Percentiles rank a stretch among this genome's conserved stretches.
phyloP scores from a whole-genome alignment of 208 protist genomes.

The Porcisia deanei region DNA sequence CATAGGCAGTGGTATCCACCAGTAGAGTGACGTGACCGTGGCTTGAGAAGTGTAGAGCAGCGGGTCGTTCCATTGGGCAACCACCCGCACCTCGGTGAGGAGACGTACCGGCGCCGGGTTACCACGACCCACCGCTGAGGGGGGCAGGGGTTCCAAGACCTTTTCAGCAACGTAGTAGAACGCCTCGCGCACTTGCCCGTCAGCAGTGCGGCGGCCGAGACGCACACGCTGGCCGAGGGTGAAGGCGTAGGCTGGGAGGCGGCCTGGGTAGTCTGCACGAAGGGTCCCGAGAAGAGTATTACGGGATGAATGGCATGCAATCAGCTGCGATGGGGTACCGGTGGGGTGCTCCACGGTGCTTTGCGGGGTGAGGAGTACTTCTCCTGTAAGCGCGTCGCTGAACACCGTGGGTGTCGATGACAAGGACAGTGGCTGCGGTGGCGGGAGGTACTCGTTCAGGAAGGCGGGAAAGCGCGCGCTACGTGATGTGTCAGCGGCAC shows the following conservation, averaged over 20 bases:
- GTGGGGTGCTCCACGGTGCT: not conserved
- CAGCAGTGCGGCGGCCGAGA: conserved; percentile 9
- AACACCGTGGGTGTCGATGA: conserved; percentile 37
- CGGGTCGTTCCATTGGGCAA: conserved; percentile 58
- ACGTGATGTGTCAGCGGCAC: conserved; percentile 9
- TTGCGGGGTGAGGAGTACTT: not conserved
- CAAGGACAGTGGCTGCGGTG: conserved; percentile 12
- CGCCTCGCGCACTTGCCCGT: conserved; percentile 3
- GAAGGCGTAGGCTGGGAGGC: conserved; percentile 63
- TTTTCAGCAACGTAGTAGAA: conserved; percentile 68
- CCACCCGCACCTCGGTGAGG: conserved; percentile 61
- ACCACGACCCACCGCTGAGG: not conserved
- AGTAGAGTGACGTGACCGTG: conserved; percentile 9
- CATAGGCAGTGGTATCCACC: conserved; percentile 14
- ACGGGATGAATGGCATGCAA: not conserved
- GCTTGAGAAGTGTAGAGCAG: conserved; percentile 31
- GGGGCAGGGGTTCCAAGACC: conserved; percentile 23
- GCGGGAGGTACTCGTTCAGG: conserved; percentile 60
- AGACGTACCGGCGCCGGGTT: conserved; percentile 15
- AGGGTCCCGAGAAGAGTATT: not conserved
- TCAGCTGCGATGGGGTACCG: not conserved
- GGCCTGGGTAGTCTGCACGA: conserved; percentile 21
- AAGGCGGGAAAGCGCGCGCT: conserved; percentile 50
- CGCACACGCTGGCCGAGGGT: conserved; percentile 75
- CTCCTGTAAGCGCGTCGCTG: conserved; percentile 38